These are phyloP conservation scores for Globisporangium abappressorium DNA, from an alignment of 352 stramenopile genomes.

Conservation along the genomic window DNA sequence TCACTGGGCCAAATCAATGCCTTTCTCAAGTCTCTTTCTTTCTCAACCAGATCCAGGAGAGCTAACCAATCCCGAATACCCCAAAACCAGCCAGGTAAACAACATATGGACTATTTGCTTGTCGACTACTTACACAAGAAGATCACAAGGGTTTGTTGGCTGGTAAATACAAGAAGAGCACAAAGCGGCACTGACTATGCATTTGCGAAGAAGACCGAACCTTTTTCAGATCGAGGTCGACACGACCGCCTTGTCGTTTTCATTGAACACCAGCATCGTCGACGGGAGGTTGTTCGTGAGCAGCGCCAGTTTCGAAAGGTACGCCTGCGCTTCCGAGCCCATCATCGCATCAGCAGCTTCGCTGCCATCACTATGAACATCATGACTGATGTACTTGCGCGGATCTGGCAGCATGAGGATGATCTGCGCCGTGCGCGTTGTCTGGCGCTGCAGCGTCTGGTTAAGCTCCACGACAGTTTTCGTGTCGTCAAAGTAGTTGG, in stretches of 20 bases:
- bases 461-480: slow-evolving; percentile 37
- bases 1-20: neutral
- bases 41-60: too few species aligned
- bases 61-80: neutral
- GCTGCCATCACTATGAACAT: neutral
- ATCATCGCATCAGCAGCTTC: neutral
- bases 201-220: neutral
- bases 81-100: neutral
- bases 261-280: slow-evolving; percentile 50
- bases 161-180: neutral
- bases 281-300: slow-evolving; percentile 46
- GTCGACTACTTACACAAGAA: neutral
- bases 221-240: slow-evolving; percentile 39
- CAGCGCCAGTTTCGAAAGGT: slow-evolving; percentile 33
- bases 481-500: slow-evolving; percentile 23
- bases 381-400: neutral
- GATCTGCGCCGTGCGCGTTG: slow-evolving; percentile 35
- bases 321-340: slow-evolving; percentile 12
- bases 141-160: neutral
- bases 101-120: neutral
- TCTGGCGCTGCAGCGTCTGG: slow-evolving; percentile 45
- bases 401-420: slow-evolving; percentile 46
- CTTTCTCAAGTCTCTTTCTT: neutral
- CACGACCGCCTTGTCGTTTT: slow-evolving; percentile 39
- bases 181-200: neutral